Conservation (phyloP, 1,284 basidiomycete species). For the Moesziomyces sp. region DNA sequence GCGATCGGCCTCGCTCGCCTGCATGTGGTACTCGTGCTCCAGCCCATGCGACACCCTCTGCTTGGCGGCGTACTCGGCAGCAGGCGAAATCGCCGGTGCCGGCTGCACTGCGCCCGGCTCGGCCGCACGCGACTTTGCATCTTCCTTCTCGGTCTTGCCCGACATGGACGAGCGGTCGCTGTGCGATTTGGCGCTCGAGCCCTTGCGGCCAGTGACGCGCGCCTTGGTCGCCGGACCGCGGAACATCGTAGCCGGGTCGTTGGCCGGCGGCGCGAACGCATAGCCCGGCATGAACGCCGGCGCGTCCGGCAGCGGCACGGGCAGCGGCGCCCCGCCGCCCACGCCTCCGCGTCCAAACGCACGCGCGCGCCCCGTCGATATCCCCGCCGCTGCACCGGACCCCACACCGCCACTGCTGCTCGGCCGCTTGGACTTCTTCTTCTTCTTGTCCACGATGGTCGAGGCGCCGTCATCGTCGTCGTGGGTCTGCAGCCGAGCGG, state of each 20-base stretch:
- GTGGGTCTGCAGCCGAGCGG: constrained; percentile 37
- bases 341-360: constrained; percentile 20
- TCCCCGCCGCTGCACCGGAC: not conserved
- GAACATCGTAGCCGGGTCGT: constrained; percentile 10
- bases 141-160: constrained; percentile 17
- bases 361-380: constrained; percentile 1
- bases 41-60: constrained; percentile 23
- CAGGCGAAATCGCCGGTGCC: constrained; percentile 8
- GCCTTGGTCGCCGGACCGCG: constrained; percentile 21
- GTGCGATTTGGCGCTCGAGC: constrained; percentile 13
- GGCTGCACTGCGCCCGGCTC: not conserved
- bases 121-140: not conserved
- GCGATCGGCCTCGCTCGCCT: not conserved
- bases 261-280: constrained; percentile 15
- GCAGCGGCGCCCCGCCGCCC: not conserved
- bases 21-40: constrained; percentile 16
- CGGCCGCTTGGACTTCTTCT: constrained; percentile 23
- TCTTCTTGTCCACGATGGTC: constrained; percentile 16
- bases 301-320: constrained; percentile 19
- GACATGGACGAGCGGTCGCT: constrained; percentile 20
- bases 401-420: constrained; percentile 31
- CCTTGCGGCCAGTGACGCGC: constrained; percentile 8
- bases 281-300: constrained; percentile 23
- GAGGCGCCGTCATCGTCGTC: not conserved
- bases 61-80: constrained; percentile 28